Conservation (phyloP, 306 rosid species). For the Ammopiptanthus mongolicus region DNA sequence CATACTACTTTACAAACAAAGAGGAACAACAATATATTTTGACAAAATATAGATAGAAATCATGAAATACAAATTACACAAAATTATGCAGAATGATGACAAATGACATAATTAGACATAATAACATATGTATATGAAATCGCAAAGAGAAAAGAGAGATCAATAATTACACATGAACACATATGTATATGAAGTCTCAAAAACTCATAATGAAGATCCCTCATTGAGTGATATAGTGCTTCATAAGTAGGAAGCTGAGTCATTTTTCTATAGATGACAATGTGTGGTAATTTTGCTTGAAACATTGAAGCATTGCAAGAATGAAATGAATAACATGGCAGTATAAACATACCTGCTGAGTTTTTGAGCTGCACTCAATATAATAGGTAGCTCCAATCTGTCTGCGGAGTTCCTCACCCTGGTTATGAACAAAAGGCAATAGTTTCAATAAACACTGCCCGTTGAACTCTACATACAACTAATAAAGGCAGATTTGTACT, state of each 20-base stretch:
- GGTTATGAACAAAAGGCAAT: conserved; percentile 23
- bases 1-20: too few species aligned
- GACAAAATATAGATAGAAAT: neutral
- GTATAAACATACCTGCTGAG: conserved; percentile 69
- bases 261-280: neutral
- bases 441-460: neutral
- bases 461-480: conserved; percentile 15
- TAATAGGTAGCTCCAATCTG: conserved; percentile 78
- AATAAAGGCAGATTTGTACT: conserved; percentile 37
- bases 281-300: neutral
- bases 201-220: too few species aligned
- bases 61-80: neutral
- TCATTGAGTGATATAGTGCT: neutral
- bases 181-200: too few species aligned
- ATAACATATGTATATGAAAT: neutral
- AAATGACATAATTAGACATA: neutral
- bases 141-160: neutral
- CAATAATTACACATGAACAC: too few species aligned
- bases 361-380: conserved; percentile 92
- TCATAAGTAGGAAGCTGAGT: neutral
- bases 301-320: neutral
- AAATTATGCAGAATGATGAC: neutral
- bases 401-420: conserved; percentile 95
- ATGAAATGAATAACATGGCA: conserved; percentile 15
- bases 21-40: neutral